Evolutionary conservation across 768 basidiomycete species (phyloP).

Genomic region (Rhodotorula diobovata): DNA sequence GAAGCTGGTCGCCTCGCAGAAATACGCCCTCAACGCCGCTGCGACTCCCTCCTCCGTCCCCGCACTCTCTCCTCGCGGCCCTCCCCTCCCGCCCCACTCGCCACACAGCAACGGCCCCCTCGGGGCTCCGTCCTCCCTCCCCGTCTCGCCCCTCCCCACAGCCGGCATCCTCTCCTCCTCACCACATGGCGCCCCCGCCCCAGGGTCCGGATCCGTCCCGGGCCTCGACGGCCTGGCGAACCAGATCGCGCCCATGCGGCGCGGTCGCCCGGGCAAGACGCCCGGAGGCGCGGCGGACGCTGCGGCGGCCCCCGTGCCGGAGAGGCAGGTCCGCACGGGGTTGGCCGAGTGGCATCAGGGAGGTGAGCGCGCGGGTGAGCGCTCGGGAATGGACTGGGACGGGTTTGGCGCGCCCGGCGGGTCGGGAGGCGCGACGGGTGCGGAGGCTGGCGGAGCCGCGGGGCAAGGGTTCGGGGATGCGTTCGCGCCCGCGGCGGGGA

Average conservation of each 20-base stretch:
- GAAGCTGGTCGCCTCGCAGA: background rate
- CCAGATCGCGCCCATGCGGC: constrained; percentile 40
- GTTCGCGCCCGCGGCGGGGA: background rate
- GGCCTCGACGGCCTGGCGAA: constrained; percentile 10
- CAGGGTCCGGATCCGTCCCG: background rate
- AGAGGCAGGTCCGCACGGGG: constrained; percentile 17
- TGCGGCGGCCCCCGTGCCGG: background rate
- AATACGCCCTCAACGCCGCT: constrained; percentile 29
- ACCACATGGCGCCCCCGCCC: background rate
- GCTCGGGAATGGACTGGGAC: background rate
- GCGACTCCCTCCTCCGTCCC: background rate
- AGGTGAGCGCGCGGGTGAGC: background rate
- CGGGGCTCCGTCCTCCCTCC: background rate
- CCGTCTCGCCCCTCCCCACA: background rate
- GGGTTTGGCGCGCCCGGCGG: background rate
- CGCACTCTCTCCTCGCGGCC: background rate
- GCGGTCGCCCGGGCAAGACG: constrained; percentile 36
- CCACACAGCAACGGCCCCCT: background rate
- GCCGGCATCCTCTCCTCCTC: background rate
- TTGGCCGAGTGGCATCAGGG: background rate
- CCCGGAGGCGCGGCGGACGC: background rate
- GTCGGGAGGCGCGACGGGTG: background rate
- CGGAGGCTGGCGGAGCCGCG: background rate
- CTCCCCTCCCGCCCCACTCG: background rate
- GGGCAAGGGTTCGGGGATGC: constrained; percentile 5